Evolutionary conservation across 1,284 basidiomycete genomes (phyloP), one percentile per base, ranked within the genome.

Genomic region (Phylloporus sp.): DNA sequence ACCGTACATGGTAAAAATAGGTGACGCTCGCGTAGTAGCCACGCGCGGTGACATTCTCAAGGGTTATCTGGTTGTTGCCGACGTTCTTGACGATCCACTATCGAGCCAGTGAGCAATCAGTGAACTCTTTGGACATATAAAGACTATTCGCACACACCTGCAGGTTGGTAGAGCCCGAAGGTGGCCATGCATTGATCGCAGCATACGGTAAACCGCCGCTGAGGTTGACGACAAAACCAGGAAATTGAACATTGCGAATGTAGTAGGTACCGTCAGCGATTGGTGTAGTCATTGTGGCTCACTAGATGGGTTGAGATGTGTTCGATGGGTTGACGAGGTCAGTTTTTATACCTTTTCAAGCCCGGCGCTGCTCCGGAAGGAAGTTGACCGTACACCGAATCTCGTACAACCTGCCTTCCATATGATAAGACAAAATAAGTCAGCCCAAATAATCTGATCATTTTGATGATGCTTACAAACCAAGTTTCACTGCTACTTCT

Each of bases 61-160:
- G 32, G 35, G 56, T 39, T 14, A 58, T 58, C 23, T 58, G 35
- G 35, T 39, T 39, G 56, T 39, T 58, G n/a, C 56, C 56, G 7
- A 37, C 17, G n/a, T 58, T 58, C 37, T 39, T 58, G 35, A 58
- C 56, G 8, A 39, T 37, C 56, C 56, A 58, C 56, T 58, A 39
- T 35, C 23, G 19, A 25, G 35, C 55, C 23, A 12, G 29, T n/a
- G 32, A 55, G 27, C 19, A 12, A 32, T n/a, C 8, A 37, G 23
- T 23, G 6, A 39, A 17, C 6, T 12, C 32, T 58, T 23, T 12
- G 29, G 8, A 20, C 19, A 7, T 20, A 25, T 57, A 14, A 37
- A 39, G 25, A 37, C 35, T 35, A 35, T 32, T 7, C 10, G 29
- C 12, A 58, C 56, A 39, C 15, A 58, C 56, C 12, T 39, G 4